Base-by-base conservation (phyloP, 306 rosid species). In the Cyclanthera cordifolia region DNA sequence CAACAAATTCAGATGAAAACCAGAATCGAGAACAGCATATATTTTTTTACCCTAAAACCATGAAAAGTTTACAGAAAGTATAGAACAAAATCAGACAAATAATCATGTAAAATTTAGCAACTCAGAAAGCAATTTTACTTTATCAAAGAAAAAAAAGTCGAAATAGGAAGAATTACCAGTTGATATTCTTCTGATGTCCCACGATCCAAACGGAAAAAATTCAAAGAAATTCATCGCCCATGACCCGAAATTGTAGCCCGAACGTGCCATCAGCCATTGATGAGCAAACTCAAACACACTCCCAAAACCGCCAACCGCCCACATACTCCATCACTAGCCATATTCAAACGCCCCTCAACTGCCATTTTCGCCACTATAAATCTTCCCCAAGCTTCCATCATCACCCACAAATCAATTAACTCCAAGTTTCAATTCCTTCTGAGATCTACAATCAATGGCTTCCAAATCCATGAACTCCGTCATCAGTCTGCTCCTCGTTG, bases 401-500 rank as follows among this genome's bases (percentile, higher is more conserved):
- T 13, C 12, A 15, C 12, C 3, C 37, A 3, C 65, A 14, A 2
- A 16, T 16, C 21, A 2, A 57, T 57, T 25, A 4, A 11, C 28
- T 24, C 39, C 37, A 55, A 53, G 16, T 20, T 39, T 6, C 51
- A 6, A 3, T 23, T 43, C 51, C 69, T 60, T 34, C 66, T n/a
- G 16, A 55, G 2, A 24, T 7, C 37, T 24, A 12, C 25, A 7
- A 20, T 13, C 30, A 24, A 64, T 64, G 70, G 39, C 53, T 23
- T 65, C 37, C 32, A 43, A 14, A 20, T n/a, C 66, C 24, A 58
- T 58, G 45, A 30, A 32, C 8, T 30, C 24, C 69, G 3, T 39
- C 52, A 2, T 21, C 15, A 65, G 21, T 17, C 46, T 75, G 7
- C n/a, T 72, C 30, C 73, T 78, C 64, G 25, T 86, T 61, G 32